Percentiles rank a stretch among this genome's conserved stretches.
phyloP scores from a whole-genome alignment of 2,329 filamentous ascomycete species.

The Pseudogymnoascus sp. region DNA sequence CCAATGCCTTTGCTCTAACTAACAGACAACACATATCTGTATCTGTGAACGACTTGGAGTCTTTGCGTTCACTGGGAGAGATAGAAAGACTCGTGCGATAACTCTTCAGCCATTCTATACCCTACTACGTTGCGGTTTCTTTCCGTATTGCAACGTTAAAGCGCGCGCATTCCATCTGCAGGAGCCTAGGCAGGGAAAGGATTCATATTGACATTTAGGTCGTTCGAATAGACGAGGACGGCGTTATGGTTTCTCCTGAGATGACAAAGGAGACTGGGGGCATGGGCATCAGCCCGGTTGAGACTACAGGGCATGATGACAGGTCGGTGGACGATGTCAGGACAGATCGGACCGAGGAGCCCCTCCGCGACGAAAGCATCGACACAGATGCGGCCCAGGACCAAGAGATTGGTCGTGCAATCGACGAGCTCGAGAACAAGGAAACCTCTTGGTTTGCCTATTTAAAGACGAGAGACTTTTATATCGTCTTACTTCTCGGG shows the following conservation, averaged over 20 bases:
- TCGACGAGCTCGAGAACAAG: slow-evolving; percentile 47
- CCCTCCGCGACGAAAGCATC: slow-evolving; percentile 15
- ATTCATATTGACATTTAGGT: slow-evolving; percentile 3
- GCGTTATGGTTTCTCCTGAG: slow-evolving; percentile 6
- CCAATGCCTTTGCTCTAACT: slow-evolving; percentile 1
- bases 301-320: background rate
- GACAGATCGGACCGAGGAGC: slow-evolving; percentile 24
- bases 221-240: background rate
- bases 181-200: background rate
- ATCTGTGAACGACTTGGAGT: slow-evolving; percentile 56
- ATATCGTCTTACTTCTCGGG: slow-evolving; percentile 71
- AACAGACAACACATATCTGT: slow-evolving; percentile 33
- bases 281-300: background rate
- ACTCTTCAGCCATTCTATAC: background rate
- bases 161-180: background rate
- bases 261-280: background rate
- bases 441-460: slow-evolving; percentile 61
- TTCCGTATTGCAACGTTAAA: background rate
- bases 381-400: background rate
- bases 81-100: slow-evolving; percentile 45
- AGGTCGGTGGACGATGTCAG: slow-evolving; percentile 16
- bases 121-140: background rate
- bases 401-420: slow-evolving; percentile 37
- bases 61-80: slow-evolving; percentile 56
- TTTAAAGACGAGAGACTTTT: slow-evolving; percentile 79